These are phyloP conservation scores for Acmispon strigosus DNA, from an alignment of 306 rosid genomes.

Conservation along the genomic window DNA sequence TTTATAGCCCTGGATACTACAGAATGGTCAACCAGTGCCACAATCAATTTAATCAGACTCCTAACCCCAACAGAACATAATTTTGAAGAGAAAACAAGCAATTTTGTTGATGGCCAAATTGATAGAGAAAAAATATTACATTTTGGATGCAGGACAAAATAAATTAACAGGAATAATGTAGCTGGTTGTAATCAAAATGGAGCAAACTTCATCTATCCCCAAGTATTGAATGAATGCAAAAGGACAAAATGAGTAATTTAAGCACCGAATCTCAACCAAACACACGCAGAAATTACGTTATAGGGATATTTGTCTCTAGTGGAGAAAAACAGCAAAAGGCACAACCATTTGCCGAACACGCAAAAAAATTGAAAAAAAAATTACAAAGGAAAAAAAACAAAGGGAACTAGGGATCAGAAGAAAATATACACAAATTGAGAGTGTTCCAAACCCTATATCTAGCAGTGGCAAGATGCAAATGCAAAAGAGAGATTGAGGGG, in stretches of 20 bases:
- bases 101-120: not conserved
- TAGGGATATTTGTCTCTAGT: not conserved
- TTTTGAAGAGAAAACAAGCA: not conserved
- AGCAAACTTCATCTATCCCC: not conserved
- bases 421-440: not conserved
- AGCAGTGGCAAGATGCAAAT: not conserved
- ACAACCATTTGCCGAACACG: not conserved
- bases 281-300: not conserved
- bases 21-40: not conserved
- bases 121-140: not conserved
- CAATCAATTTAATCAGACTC: not conserved
- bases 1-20: not conserved
- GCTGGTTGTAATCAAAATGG: not conserved
- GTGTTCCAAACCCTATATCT: not conserved
- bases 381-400: not conserved
- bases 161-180: not conserved
- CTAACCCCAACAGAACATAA: not conserved
- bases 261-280: slow-evolving; percentile 6
- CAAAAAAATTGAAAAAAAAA: not conserved
- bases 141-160: not conserved
- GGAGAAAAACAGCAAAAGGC: not conserved
- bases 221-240: not conserved
- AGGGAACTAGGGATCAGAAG: slow-evolving; percentile 8
- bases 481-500: not conserved
- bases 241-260: not conserved